A percentile compares a stretch with the other conserved stretches of the same genome.
These are phyloP conservation scores for Chalciporus piperatoides DNA, from an alignment of 1,284 basidiomycete genomes.

Conservation along the genomic window DNA sequence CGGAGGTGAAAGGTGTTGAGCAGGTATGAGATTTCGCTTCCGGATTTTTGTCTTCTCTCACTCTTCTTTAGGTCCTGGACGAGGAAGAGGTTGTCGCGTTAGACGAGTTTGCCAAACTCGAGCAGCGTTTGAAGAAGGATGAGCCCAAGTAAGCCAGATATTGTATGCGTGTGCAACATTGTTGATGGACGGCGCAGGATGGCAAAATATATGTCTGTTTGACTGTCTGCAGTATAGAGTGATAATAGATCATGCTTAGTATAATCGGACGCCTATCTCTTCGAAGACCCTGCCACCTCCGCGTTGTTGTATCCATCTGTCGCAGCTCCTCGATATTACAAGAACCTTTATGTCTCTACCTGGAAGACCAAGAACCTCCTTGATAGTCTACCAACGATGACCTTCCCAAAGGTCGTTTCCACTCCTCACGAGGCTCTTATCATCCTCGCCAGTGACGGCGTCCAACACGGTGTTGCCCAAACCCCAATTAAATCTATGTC, in stretches of 20 bases:
- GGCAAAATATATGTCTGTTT: conserved; percentile 72
- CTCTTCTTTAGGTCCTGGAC: conserved; percentile 67
- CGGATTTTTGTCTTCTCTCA: conserved; percentile 7
- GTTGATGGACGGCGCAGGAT: conserved; percentile 43
- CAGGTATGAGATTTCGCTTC: conserved; percentile 57
- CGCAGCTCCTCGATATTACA: neutral
- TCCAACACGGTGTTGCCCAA: conserved; percentile 22
- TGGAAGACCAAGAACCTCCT: conserved; percentile 8
- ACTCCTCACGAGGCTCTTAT: conserved; percentile 11
- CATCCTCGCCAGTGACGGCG: conserved; percentile 5
- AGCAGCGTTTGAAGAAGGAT: conserved; percentile 58
- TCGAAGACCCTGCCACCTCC: neutral
- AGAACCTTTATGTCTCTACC: too few relatives aligned
- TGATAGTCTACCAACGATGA: conserved; percentile 20
- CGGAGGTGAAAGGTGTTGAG: conserved; percentile 95
- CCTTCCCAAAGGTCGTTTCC: conserved; percentile 23
- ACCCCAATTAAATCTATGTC: neutral
- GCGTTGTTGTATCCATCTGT: neutral
- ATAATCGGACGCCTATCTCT: neutral
- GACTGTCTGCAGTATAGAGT: conserved; percentile 7
- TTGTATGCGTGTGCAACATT: conserved; percentile 5
- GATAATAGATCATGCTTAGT: neutral
- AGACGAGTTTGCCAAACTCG: conserved; percentile 91
- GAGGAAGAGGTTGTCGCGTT: conserved; percentile 87
- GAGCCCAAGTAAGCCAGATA: conserved; percentile 33